Conservation (phyloP, 164 flowering plant genomes). For the Chimonanthus salicifolius region DNA sequence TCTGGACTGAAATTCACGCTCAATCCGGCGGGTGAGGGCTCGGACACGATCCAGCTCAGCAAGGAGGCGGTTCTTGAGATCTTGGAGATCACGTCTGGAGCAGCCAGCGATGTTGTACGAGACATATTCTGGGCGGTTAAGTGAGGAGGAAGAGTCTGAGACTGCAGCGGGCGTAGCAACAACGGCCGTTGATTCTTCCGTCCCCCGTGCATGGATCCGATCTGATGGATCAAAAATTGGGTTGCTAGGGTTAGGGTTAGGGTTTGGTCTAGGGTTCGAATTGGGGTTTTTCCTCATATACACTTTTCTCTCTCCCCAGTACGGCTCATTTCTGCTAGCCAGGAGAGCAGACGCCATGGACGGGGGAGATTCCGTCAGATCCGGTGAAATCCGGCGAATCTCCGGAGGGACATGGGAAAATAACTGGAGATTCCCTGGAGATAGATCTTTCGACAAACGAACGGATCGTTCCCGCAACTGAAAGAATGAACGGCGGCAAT, state of each 20-base stretch:
- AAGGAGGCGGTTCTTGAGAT: slow-evolving; percentile 41
- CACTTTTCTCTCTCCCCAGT: slow-evolving; percentile 30
- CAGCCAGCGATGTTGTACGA: slow-evolving; percentile 34
- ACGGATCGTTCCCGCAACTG: no score
- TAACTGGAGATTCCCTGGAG: no score
- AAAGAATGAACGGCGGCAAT: no score
- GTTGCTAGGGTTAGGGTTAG: slow-evolving; percentile 21
- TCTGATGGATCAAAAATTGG: slow-evolving; percentile 10
- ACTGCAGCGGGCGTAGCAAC: slow-evolving; percentile 6
- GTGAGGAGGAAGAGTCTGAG: slow-evolving; percentile 19
- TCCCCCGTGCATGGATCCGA: slow-evolving; percentile 13
- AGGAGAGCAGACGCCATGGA: slow-evolving; percentile 40
- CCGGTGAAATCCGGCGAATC: slow-evolving; percentile 7
- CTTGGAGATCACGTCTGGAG: slow-evolving; percentile 40
- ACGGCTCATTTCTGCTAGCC: slow-evolving; percentile 29
- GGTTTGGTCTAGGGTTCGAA: slow-evolving; percentile 19
- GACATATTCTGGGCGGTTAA: slow-evolving; percentile 19
- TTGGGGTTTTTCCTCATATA: slow-evolving; percentile 39
- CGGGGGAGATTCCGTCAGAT: not conserved
- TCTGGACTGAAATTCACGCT: slow-evolving; percentile 29
- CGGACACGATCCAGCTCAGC: slow-evolving; percentile 61
- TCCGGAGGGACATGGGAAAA: slow-evolving; percentile 7
- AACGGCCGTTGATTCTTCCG: slow-evolving; percentile 4
- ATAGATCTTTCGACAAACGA: no score
- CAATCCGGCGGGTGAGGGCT: slow-evolving; percentile 39